A percentile compares a stretch with the other conserved stretches of the same genome.
phyloP scores from a whole-genome alignment of 2,329 filamentous ascomycete genomes.

The Aspergillus spinulosporus region DNA sequence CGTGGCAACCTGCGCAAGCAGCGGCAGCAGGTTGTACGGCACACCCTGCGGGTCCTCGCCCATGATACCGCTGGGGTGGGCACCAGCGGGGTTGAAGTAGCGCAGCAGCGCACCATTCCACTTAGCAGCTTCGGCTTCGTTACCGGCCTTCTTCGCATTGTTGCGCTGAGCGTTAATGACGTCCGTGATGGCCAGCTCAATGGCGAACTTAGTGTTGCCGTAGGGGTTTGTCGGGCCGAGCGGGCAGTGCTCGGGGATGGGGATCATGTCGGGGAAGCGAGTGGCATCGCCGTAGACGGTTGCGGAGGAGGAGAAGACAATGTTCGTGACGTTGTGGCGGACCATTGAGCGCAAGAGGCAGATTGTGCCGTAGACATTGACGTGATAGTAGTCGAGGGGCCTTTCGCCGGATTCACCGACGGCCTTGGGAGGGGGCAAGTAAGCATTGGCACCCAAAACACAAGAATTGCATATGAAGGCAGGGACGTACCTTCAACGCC shows the following conservation, averaged over 20 bases:
- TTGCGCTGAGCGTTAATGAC: slow-evolving; percentile 82
- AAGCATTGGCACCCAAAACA: neutral
- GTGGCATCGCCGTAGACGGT: slow-evolving; percentile 99
- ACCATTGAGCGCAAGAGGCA: slow-evolving; percentile 83
- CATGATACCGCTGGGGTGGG: slow-evolving; percentile 95
- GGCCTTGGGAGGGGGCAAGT: slow-evolving; percentile 56
- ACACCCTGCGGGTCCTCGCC: slow-evolving; percentile 95
- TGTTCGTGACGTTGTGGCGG: slow-evolving; percentile 87
- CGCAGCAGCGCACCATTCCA: slow-evolving; percentile 93
- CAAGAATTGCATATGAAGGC: neutral
- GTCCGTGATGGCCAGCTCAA: slow-evolving; percentile 90
- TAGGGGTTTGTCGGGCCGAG: slow-evolving; percentile 97
- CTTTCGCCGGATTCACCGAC: slow-evolving; percentile 94
- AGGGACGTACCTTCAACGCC: slow-evolving; percentile 73
- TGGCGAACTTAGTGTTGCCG: slow-evolving; percentile 90
- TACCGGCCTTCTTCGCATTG: slow-evolving; percentile 76
- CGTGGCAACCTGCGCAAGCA: slow-evolving; percentile 93
- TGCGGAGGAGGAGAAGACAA: slow-evolving; percentile 97
- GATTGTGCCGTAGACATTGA: slow-evolving; percentile 93
- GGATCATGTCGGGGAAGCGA: slow-evolving; percentile 95
- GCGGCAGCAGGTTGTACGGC: slow-evolving; percentile 90
- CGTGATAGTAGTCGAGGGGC: slow-evolving; percentile 94
- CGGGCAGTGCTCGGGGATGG: slow-evolving; percentile 95
- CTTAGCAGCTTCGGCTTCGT: slow-evolving; percentile 66
- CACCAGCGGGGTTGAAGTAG: slow-evolving; percentile 97